Evolutionary conservation across 345 rosid species (phyloP).

Genomic region (Theobroma cacao): DNA sequence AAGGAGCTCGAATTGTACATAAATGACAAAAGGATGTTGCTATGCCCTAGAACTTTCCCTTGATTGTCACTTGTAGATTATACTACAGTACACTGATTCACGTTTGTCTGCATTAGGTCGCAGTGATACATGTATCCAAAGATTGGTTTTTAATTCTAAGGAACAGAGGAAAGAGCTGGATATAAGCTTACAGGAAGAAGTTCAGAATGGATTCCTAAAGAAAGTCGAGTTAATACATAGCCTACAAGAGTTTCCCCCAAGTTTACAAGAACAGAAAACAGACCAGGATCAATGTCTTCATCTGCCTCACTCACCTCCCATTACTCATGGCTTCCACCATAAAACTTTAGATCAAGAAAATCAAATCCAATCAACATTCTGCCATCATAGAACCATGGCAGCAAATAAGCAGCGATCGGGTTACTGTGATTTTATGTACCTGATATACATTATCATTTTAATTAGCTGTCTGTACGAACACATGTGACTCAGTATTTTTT

Average conservation of each 20-base stretch:
- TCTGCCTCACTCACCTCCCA: background rate
- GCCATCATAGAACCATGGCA: background rate
- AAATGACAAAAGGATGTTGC: background rate
- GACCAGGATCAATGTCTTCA: background rate
- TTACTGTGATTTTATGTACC: background rate
- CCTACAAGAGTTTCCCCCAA: too few species aligned
- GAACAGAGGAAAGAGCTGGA: too few species aligned
- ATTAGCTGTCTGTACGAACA: too few species aligned
- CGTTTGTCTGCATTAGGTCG: too few species aligned
- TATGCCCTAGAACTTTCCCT: slow-evolving; percentile 2
- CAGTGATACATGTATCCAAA: too few species aligned
- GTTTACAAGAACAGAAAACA: background rate
- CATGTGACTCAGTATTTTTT: background rate
- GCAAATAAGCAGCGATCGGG: background rate
- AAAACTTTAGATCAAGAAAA: background rate
- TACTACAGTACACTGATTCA: background rate
- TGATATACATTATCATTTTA: too few species aligned
- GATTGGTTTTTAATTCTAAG: too few species aligned
- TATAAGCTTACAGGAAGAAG: background rate
- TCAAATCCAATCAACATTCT: background rate
- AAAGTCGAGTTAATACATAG: background rate
- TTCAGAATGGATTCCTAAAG: background rate
- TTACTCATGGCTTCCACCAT: background rate
- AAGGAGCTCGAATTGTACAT: background rate
- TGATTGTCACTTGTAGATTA: background rate